Evolutionary conservation across 345 rosid genomes (phyloP).

Genomic region (Lepidium didymum): DNA sequence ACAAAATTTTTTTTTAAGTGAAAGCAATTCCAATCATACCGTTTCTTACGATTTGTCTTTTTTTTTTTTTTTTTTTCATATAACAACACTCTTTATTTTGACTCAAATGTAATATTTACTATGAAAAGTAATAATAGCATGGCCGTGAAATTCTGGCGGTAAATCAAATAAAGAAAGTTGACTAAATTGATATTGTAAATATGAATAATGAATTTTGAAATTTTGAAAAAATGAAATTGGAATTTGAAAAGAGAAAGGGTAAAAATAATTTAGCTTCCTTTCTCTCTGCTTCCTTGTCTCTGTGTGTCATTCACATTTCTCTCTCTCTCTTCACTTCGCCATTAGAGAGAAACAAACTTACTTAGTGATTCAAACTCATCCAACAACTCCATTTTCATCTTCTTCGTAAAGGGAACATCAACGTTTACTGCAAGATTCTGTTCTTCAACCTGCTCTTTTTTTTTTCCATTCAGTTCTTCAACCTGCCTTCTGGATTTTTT

Average conservation of each 20-base stretch:
- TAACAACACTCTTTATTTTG: too few species aligned
- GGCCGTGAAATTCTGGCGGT: too few species aligned
- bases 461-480: not conserved
- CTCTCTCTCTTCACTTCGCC: constrained; percentile 12
- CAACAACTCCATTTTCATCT: constrained; percentile 16
- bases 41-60: not conserved
- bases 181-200: too few species aligned
- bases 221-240: not conserved
- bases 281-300: not conserved
- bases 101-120: too few species aligned
- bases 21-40: too few species aligned
- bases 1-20: too few species aligned
- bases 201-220: not conserved
- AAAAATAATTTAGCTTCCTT: not conserved
- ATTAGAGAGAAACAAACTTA: constrained; percentile 8
- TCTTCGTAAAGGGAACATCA: constrained; percentile 8
- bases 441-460: constrained; percentile 15
- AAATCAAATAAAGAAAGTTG: too few species aligned
- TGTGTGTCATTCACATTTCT: constrained; percentile 4
- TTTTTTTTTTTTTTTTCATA: too few species aligned
- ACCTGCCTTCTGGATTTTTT: not conserved
- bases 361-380: not conserved
- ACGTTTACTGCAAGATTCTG: constrained; percentile 19
- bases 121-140: too few species aligned
- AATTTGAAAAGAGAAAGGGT: constrained; percentile 10